Percentiles rank a stretch among this genome's conserved stretches.
These are phyloP conservation scores for Tricholoma saponaceum DNA, from an alignment of 768 basidiomycete genomes.

Conservation along the genomic window DNA sequence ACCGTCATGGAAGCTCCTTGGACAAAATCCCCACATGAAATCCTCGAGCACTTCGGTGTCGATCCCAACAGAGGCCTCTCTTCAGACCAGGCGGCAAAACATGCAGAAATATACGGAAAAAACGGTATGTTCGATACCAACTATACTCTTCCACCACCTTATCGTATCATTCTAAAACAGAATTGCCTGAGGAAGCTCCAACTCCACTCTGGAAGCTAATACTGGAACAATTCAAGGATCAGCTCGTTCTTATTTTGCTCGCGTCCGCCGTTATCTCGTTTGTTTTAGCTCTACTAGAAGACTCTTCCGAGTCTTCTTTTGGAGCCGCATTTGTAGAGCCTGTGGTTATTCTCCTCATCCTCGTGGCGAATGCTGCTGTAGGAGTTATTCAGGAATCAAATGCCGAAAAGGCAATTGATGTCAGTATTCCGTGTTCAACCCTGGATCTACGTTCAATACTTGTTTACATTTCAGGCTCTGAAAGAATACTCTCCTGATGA, in stretches of 20 bases:
- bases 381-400: slow-evolving; percentile 97
- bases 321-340: slow-evolving; percentile 95
- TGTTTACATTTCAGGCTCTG: slow-evolving; percentile 58
- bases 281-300: slow-evolving; percentile 85
- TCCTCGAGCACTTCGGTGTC: slow-evolving; percentile 72
- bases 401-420: slow-evolving; percentile 96
- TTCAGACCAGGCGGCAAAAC: slow-evolving; percentile 60
- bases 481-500: slow-evolving; percentile 98
- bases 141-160: background rate
- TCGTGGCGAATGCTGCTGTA: slow-evolving; percentile 95
- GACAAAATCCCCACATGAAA: slow-evolving; percentile 65
- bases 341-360: slow-evolving; percentile 89
- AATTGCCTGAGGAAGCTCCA: slow-evolving; percentile 86
- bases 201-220: slow-evolving; percentile 94
- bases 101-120: slow-evolving; percentile 78
- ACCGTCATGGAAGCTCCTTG: slow-evolving; percentile 69
- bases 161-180: slow-evolving; percentile 35
- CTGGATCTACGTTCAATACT: slow-evolving; percentile 4
- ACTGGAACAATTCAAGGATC: slow-evolving; percentile 99
- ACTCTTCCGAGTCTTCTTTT: slow-evolving; percentile 59
- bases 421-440: slow-evolving; percentile 38
- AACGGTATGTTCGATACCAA: slow-evolving; percentile 53
- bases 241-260: slow-evolving; percentile 94
- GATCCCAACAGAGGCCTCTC: slow-evolving; percentile 61
- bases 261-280: slow-evolving; percentile 93